Base-by-base conservation (phyloP, 805 yeast species). In the Saccharomyces mikatae region DNA sequence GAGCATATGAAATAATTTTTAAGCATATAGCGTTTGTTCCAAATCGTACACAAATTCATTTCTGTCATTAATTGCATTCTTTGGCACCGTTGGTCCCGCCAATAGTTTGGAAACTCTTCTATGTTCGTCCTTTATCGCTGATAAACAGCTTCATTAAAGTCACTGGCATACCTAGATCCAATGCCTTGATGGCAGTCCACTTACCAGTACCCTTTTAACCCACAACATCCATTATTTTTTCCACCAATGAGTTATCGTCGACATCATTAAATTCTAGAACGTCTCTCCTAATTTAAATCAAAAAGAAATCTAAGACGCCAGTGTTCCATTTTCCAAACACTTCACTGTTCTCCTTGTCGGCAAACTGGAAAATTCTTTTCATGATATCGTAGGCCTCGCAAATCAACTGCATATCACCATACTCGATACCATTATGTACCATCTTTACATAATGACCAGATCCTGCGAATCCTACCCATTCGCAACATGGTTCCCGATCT, bases 141-240 rank as follows among this genome's bases (percentile, higher is more conserved):
- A 91, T 68, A 92, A 77, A 79, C 99, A 58, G 99, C 98, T 82
- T 92, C 99, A 92, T 94, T 73, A 92, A 81, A 59, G 98, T 90
- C 66, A 92, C 96, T 64, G 99, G 99, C 87, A 89, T 89, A 75
- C 98, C 98, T 66, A 94, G 81, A 76, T 94, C 98, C 68, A 92
- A 80, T 60, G 98, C 98, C 73, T 90, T 91, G 75, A 92, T 89
- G 61, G 98, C 97, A 65, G 98, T 94, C 98, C 99, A 92, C 80
- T 92, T 92, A 80, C 99, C 99, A 64, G 99, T 92, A 83, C 99
- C 99, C 83, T 92, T 92, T 81, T 92, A 98, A 68, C 98, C 98
- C 64, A 98, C 99, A 69, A 88, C 74, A 77, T 92, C 99, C 74
- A 90, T 78, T 71, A 92, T 91, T 83, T 92, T 94, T 80, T 94